Conservation (phyloP, 148 eudicot genomes). For the Oxyria digyna region DNA sequence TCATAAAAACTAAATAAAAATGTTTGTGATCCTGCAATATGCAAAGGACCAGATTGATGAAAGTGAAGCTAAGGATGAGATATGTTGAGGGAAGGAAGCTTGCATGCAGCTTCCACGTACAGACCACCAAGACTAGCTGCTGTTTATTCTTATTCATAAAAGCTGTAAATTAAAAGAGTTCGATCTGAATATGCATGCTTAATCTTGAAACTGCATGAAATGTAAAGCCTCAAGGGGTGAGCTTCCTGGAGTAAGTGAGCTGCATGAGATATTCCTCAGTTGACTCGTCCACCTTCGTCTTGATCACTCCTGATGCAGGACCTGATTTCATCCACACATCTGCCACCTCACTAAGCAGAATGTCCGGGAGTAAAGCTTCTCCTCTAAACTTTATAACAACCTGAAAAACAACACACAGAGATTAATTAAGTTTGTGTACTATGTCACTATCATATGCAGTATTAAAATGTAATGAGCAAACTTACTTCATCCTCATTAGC, state of each 20-base stretch:
- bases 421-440: too few relatives aligned
- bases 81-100: too few relatives aligned
- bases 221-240: too few relatives aligned
- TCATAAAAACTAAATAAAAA: not conserved
- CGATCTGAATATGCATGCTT: too few relatives aligned
- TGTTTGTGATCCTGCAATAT: not conserved
- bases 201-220: not conserved
- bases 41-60: too few relatives aligned
- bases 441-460: too few relatives aligned
- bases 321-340: constrained; percentile 47
- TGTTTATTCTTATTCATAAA: too few relatives aligned
- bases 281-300: constrained; percentile 40
- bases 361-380: constrained; percentile 40
- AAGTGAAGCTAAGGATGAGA: too few relatives aligned
- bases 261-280: constrained; percentile 67
- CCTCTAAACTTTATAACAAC: constrained; percentile 59
- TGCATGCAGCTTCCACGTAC: too few relatives aligned
- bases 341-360: constrained; percentile 32
- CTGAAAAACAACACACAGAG: constrained; percentile 19
- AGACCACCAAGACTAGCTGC: too few relatives aligned
- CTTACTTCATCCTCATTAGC: constrained; percentile 47
- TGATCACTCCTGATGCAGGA: constrained; percentile 19
- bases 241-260: constrained; percentile 41
- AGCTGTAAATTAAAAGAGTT: too few relatives aligned
- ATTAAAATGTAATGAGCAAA: not conserved